Percentiles rank a stretch among this genome's conserved stretches.
These are phyloP conservation scores for Pisolithus marmoratus DNA, from an alignment of 768 basidiomycete genomes.

Conservation along the genomic window DNA sequence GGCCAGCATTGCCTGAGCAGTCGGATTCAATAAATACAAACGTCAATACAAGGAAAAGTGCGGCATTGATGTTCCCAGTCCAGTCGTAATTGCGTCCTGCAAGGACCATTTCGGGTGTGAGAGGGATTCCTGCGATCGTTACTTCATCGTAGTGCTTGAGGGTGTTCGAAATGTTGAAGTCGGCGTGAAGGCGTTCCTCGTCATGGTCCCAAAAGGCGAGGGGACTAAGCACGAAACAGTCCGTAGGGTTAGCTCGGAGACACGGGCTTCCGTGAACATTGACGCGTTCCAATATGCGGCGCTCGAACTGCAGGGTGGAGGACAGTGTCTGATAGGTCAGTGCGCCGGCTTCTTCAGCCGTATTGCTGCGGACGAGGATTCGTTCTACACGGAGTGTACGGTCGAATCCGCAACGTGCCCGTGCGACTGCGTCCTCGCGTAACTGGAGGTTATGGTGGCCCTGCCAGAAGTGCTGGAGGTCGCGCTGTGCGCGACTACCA, in stretches of 20 bases:
- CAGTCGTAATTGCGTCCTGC: constrained; percentile 59
- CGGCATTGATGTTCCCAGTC: constrained; percentile 50
- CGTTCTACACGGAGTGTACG: constrained; percentile 74
- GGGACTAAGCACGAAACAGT: constrained; percentile 70
- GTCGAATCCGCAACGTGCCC: constrained; percentile 64
- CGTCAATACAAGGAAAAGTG: constrained; percentile 70
- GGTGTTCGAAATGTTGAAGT: constrained; percentile 53
- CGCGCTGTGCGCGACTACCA: constrained; percentile 49
- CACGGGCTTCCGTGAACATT: constrained; percentile 43
- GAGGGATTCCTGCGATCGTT: constrained; percentile 54
- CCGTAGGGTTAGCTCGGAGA: constrained; percentile 43
- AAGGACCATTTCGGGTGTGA: constrained; percentile 72
- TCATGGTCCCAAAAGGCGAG: constrained; percentile 72
- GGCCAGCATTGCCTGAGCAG: constrained; percentile 59
- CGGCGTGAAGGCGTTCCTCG: constrained; percentile 43
- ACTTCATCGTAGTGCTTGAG: constrained; percentile 48
- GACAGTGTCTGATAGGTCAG: constrained; percentile 58
- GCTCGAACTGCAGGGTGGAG: constrained; percentile 62
- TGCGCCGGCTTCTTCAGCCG: constrained; percentile 39
- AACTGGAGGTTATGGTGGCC: constrained; percentile 56
- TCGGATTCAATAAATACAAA: constrained; percentile 78
- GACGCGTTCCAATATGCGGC: constrained; percentile 41
- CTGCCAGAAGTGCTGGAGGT: constrained; percentile 70
- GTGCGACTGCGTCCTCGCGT: constrained; percentile 64
- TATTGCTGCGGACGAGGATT: constrained; percentile 57